Base-by-base conservation (phyloP, 495 filamentous ascomycete genomes). In the Tirmania nivea region DNA sequence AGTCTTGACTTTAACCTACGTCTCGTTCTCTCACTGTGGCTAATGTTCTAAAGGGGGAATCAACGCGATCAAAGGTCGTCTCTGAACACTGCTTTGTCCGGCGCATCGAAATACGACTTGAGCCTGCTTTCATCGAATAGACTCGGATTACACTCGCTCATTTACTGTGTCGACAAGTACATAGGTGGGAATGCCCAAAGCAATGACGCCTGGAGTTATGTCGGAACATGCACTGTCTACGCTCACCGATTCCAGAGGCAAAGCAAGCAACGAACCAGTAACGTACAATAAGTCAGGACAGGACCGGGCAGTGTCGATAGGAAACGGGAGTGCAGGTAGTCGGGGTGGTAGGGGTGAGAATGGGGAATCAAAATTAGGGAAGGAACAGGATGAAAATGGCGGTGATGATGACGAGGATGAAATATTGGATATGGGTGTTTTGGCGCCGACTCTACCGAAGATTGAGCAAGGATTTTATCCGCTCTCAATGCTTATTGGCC, bases 401-500 rank as follows among this genome's bases (percentile, higher is more conserved):
- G 39, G 17, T 19, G 39, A 45, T 45, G 39, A 45, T 45, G 39
- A 45, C 39, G 39, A 45, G 12, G 39, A 45, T 45, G 1, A 19
- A 19, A 19, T 19, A 14, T 45, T 45, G 17, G 39, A 45, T 19
- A 45, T 45, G 39, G 9, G 39, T 19, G 9, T 78, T 25, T 69
- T 77, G 1, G 80, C 80, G 0, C 84, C 85, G 35, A 81, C 89
- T 60, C 76, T 96, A 17, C 68, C 73, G 49, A 86, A 92, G 57
- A 83, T 94, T 54, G 83, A 83, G 0, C 68, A 79, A 53, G 78
- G 78, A 31, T 92, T 83, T 57, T 69, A 84, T 25, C 78, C 82
- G 4, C 69, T 94, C 31, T 73, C 75, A 14, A 71, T 70, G 37
- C 68, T 97, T 20, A 70, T 95, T 48, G 73, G 74, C 51, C 77